Evolutionary conservation across 2,329 filamentous ascomycete species (phyloP).

Genomic region (Pseudonectria foliicola): DNA sequence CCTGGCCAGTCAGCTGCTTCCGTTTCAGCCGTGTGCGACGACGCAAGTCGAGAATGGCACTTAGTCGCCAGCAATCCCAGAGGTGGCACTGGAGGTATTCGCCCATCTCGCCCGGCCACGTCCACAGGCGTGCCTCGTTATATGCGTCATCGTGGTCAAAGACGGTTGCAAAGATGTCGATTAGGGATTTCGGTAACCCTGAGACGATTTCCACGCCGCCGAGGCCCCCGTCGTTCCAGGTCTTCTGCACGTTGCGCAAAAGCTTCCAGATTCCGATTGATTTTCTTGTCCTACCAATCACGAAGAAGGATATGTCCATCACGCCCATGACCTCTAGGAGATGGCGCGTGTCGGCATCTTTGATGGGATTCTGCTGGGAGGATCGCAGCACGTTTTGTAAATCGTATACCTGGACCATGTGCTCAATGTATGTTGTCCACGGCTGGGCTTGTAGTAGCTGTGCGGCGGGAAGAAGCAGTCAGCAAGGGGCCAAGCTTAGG

Average conservation of each 20-base stretch:
- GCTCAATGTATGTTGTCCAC: slow-evolving; percentile 17
- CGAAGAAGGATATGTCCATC: slow-evolving; percentile 16
- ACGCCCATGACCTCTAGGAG: slow-evolving; percentile 15
- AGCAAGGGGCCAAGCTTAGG: neutral
- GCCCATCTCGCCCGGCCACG: slow-evolving; percentile 15
- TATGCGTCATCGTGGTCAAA: slow-evolving; percentile 14
- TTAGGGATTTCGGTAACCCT: slow-evolving; percentile 12
- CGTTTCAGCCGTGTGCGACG: slow-evolving; percentile 11
- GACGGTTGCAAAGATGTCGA: slow-evolving; percentile 14
- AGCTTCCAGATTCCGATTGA: slow-evolving; percentile 17
- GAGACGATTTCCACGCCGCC: slow-evolving; percentile 13
- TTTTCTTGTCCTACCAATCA: slow-evolving; percentile 9
- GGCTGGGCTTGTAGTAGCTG: slow-evolving; percentile 16
- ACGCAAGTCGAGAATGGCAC: slow-evolving; percentile 15
- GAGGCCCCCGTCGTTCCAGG: slow-evolving; percentile 4
- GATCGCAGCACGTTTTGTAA: slow-evolving; percentile 8
- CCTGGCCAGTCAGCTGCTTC: neutral
- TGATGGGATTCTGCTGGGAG: slow-evolving; percentile 5
- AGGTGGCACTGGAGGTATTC: slow-evolving; percentile 15
- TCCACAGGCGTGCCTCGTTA: slow-evolving; percentile 13
- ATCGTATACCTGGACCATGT: slow-evolving; percentile 15
- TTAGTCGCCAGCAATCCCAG: slow-evolving; percentile 17
- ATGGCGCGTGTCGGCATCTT: slow-evolving; percentile 10
- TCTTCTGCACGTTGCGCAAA: slow-evolving; percentile 12
- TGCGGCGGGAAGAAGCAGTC: neutral